These are phyloP conservation scores for Pinus tabuliformis DNA, from an alignment of 75 land plant species.

Conservation along the genomic window DNA sequence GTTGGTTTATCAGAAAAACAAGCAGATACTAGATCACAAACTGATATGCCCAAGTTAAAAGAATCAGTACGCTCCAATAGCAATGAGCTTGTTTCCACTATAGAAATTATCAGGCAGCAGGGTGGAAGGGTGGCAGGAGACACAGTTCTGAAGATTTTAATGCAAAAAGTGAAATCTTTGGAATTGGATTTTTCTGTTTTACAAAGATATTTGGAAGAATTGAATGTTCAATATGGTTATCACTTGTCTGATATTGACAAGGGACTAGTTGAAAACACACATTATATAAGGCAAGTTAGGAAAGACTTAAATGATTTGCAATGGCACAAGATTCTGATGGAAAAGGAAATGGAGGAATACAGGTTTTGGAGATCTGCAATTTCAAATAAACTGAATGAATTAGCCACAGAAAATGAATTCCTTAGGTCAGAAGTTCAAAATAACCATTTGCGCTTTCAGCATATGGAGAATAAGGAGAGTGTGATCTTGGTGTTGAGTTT, in stretches of 20 bases:
- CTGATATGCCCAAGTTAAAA: background rate
- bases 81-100: slow-evolving; percentile 26
- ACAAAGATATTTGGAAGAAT: slow-evolving; percentile 67
- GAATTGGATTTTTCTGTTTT: slow-evolving; percentile 75
- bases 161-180: slow-evolving; percentile 82
- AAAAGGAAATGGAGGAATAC: background rate
- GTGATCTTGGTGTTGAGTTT: too few relatives aligned
- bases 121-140: slow-evolving; percentile 69
- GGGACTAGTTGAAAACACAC: slow-evolving; percentile 34
- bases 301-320: slow-evolving; percentile 30
- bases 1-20: background rate
- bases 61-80: background rate
- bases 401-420: background rate
- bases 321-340: slow-evolving; percentile 29
- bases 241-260: slow-evolving; percentile 54
- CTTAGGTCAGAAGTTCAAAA: background rate
- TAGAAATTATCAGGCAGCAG: slow-evolving; percentile 25
- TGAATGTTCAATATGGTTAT: slow-evolving; percentile 52
- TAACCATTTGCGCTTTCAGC: too few relatives aligned
- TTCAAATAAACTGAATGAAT: background rate
- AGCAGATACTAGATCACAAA: slow-evolving; percentile 5
- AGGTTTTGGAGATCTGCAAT: background rate
- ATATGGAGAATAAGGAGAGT: too few relatives aligned
- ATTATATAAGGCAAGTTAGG: slow-evolving; percentile 24
- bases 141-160: slow-evolving; percentile 78